Evolutionary conservation across 2,329 filamentous ascomycete genomes (phyloP), one percentile per base, ranked within the genome.

Genomic region (Coniella vitis): DNA sequence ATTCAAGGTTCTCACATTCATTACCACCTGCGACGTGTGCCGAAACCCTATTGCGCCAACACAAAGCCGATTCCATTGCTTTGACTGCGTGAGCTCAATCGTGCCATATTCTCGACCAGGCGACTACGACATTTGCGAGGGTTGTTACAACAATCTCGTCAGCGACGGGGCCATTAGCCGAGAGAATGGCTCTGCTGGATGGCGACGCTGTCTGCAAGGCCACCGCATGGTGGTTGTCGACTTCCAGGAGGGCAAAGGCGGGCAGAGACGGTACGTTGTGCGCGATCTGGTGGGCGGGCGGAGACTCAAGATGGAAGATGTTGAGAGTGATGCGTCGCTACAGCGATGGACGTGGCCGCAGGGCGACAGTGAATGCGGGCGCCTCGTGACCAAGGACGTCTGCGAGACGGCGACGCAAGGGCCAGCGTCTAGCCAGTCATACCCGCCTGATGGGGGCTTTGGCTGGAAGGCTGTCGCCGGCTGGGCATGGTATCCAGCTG

Each of bases 181-280:
- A 16, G 85, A 90, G 53, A 90, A 95, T 56, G 90, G 90, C 0
- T 74, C 81, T 4, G 75, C 74, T 10, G 90, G 90, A 3, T 96
- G 91, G 91, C 77, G 90, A 10, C 77, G 90, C 42, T 97, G 91
- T 62, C 74, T 83, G 1, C 74, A 76, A 37, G 86, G 86, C 4
- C 91, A 97, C 61, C 80, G 90, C 29, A 95, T 95, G 89, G 79
- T 84, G 0, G 71, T 94, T 10, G 72, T 94, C 10, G 84, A 81
- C 0, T 95, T 91, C 60, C 76, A 84, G 51, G 83, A 88, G 16
- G 54, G 75, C 29, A 75, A 78, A 16, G 78, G 79, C 20, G 85
- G 85, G 0, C 82, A 86, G 58, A 74, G 79, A 53, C 78, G 89
- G 25, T 72, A 83, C 17, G 74, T 91, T 1, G 72, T 86, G 7